These are phyloP conservation scores for Microsporum ferrugineum DNA, from an alignment of 2,329 filamentous ascomycete genomes.

Conservation along the genomic window DNA sequence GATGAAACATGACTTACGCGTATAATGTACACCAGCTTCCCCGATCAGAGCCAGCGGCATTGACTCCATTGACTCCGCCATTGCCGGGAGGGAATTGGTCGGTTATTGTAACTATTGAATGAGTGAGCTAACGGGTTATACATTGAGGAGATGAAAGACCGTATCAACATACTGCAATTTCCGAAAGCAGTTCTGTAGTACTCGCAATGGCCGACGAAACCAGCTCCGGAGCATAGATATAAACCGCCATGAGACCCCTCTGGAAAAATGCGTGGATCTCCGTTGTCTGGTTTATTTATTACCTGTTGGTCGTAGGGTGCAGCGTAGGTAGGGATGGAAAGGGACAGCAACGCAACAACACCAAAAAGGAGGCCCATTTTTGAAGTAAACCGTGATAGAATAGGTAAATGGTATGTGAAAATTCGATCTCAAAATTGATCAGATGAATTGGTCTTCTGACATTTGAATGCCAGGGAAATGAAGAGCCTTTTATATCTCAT, in stretches of 20 bases:
- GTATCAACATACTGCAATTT: background rate
- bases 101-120: background rate
- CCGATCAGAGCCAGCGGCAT: background rate
- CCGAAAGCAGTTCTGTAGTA: conserved; percentile 4
- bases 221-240: conserved; percentile 1
- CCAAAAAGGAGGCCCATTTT: background rate
- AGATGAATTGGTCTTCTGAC: no score
- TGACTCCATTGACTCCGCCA: background rate
- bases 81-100: conserved; percentile 2
- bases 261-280: background rate
- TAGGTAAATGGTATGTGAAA: background rate
- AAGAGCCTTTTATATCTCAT: no score
- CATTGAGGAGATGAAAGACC: background rate
- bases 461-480: no score
- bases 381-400: no score
- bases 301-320: background rate
- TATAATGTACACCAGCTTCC: conserved; percentile 5
- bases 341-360: background rate
- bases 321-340: background rate
- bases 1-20: background rate
- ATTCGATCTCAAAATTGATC: no score
- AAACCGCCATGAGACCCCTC: background rate
- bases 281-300: background rate
- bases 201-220: conserved; percentile 4
- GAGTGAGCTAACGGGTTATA: background rate